Evolutionary conservation across 805 yeast genomes (phyloP), one percentile per base, ranked within the genome.

Genomic region (Candida rishiriensis): DNA sequence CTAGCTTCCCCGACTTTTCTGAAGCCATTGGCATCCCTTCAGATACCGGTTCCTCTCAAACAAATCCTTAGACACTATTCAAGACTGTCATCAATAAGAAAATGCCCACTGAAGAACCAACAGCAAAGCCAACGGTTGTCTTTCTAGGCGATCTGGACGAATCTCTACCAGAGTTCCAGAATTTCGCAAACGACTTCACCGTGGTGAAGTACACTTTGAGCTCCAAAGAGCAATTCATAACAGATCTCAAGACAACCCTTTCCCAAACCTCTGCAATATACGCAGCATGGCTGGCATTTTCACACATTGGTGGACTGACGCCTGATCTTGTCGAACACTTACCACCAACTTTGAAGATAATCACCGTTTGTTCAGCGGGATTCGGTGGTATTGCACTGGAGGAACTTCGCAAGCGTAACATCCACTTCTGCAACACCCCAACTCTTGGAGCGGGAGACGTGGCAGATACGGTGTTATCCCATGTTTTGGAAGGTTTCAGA

Each of bases 401-500:
- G 5, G 61, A 52, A 9, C 54, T 77, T 63, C 52, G 51, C 52
- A 42, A 34, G 9, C 40, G 39, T 41, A 74, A 73, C 12, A 76
- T 86, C 26, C 55, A 65, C 8, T 68, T 86, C 47, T 77, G 85
- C 47, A 83, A 86, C 56, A 81, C 80, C 43, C 76, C 86, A 47
- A 65, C 75, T 10, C 66, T 70, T 34, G 79, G 84, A 0, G 78
- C 85, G 1, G 77, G 71, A 34, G 83, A 85, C 13, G 95, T 86
- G 26, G 85, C 90, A 3, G 95, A 86, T 50, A 65, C 81, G 46
- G 91, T 83, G 3, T 64, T 84, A 37, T 73, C 67, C 55, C 70
- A 81, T 51, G 66, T 85, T 0, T 59, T 85, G 45, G 72, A 79
- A 33, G 73, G 79, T 17, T 83, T 82, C 66, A 71, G 93, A 50